Evolutionary conservation across 192 early-diverging fungal species (phyloP).

Genomic region (Lobosporangium transversale): DNA sequence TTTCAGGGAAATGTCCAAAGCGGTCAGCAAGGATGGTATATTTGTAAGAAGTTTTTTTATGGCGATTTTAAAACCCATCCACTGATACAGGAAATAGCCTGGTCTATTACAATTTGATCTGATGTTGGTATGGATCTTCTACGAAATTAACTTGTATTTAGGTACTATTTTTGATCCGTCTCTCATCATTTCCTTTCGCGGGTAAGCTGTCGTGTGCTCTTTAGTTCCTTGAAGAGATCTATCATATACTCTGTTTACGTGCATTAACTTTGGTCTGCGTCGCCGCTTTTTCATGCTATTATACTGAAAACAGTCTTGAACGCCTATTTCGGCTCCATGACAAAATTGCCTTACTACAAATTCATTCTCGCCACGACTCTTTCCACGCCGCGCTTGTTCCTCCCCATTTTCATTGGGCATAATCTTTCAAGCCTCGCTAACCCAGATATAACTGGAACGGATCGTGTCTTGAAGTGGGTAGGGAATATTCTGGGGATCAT

Average conservation of each 20-base stretch:
- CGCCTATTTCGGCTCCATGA: constrained; percentile 43
- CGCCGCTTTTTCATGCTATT: too few relatives aligned
- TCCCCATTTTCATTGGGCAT: constrained; percentile 38
- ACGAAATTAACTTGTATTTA: background rate
- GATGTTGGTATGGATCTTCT: too few relatives aligned
- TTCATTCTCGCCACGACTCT: constrained; percentile 32
- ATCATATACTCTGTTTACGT: background rate
- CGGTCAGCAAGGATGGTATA: constrained; percentile 39
- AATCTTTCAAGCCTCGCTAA: constrained; percentile 31
- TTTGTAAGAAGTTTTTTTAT: too few relatives aligned
- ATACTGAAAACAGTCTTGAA: constrained; percentile 21
- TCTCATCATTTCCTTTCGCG: constrained; percentile 44
- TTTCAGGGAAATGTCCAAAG: constrained; percentile 37
- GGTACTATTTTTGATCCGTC: constrained; percentile 41
- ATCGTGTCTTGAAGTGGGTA: constrained; percentile 28
- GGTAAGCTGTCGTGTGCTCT: background rate
- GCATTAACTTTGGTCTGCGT: too few relatives aligned
- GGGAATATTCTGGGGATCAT: constrained; percentile 23
- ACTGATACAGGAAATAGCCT: too few relatives aligned
- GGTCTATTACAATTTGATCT: too few relatives aligned
- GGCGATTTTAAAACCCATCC: too few relatives aligned
- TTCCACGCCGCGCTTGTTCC: constrained; percentile 36
- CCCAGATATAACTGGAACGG: constrained; percentile 23
- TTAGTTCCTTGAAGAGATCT: background rate
- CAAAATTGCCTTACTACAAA: constrained; percentile 33